Evolutionary conservation across 148 eudicot genomes (phyloP).

Genomic region (Tetragonia tetragonoides): DNA sequence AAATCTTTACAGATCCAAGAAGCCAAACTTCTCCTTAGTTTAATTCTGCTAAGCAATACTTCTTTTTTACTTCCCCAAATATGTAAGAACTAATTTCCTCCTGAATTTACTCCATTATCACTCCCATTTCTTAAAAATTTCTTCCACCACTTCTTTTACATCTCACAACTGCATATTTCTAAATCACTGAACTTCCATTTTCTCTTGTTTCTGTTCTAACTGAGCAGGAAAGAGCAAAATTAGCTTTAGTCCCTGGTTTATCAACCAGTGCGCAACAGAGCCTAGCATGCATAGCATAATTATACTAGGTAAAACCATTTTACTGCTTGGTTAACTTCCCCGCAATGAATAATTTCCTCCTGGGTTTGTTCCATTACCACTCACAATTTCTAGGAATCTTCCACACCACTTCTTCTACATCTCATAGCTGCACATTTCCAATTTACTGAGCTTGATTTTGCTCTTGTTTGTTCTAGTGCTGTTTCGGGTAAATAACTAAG

Average conservation of each 20-base stretch:
- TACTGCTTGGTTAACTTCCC: not conserved
- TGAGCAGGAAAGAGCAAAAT: no score
- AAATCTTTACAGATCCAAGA: not conserved
- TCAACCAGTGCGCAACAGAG: no score
- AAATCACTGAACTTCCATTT: no score
- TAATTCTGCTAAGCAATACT: not conserved
- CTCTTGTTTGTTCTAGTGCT: not conserved
- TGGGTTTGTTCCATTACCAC: not conserved
- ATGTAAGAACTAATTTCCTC: not conserved
- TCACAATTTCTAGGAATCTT: not conserved
- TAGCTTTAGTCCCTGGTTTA: no score
- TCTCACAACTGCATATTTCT: no score
- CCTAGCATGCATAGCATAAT: not conserved
- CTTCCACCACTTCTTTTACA: no score
- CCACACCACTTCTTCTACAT: not conserved
- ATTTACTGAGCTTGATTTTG: not conserved
- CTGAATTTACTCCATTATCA: no score
- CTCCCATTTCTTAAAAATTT: no score
- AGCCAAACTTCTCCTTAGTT: not conserved
- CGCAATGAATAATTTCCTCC: not conserved
- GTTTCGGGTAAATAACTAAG: not conserved
- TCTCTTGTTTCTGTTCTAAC: no score
- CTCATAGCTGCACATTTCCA: not conserved
- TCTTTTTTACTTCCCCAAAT: not conserved
- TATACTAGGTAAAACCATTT: not conserved